Evolutionary conservation across 768 basidiomycete species (phyloP).

Genomic region (Pisolithus marmoratus): DNA sequence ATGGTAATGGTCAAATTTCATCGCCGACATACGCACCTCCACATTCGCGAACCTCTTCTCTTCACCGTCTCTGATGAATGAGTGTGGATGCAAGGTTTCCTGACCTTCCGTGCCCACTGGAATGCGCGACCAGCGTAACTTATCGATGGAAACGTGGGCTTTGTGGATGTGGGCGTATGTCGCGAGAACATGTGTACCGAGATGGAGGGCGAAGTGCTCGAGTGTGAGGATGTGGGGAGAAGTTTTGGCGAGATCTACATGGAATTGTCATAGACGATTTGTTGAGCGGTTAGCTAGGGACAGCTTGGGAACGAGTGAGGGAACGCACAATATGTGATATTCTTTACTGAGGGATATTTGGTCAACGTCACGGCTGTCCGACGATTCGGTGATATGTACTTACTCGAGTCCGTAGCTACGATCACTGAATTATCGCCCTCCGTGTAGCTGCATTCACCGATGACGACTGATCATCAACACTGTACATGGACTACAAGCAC

Average conservation of each 20-base stretch:
- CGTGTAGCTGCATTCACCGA: constrained; percentile 55
- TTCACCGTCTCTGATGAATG: constrained; percentile 86
- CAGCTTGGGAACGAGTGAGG: no score
- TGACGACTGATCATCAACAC: constrained; percentile 30
- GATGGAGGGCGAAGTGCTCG: constrained; percentile 82
- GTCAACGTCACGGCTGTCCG: neutral
- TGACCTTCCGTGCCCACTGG: constrained; percentile 38
- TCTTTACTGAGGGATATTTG: constrained; percentile 45
- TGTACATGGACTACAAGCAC: neutral
- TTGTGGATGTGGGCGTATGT: constrained; percentile 75
- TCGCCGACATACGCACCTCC: constrained; percentile 36
- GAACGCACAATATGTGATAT: constrained; percentile 55
- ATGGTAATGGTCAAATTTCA: neutral
- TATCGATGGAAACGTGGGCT: constrained; percentile 65
- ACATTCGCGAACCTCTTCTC: constrained; percentile 72
- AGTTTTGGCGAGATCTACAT: constrained; percentile 74
- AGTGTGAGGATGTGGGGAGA: constrained; percentile 83
- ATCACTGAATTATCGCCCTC: constrained; percentile 83
- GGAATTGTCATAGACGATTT: neutral
- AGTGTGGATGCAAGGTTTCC: constrained; percentile 58
- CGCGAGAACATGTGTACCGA: constrained; percentile 76
- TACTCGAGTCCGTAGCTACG: constrained; percentile 90
- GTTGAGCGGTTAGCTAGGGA: no score
- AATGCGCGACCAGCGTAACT: constrained; percentile 83
- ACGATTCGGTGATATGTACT: constrained; percentile 23